These are phyloP conservation scores for Pseudonitzschia pungens DNA, from an alignment of 108 stramenopile genomes.

Conservation along the genomic window DNA sequence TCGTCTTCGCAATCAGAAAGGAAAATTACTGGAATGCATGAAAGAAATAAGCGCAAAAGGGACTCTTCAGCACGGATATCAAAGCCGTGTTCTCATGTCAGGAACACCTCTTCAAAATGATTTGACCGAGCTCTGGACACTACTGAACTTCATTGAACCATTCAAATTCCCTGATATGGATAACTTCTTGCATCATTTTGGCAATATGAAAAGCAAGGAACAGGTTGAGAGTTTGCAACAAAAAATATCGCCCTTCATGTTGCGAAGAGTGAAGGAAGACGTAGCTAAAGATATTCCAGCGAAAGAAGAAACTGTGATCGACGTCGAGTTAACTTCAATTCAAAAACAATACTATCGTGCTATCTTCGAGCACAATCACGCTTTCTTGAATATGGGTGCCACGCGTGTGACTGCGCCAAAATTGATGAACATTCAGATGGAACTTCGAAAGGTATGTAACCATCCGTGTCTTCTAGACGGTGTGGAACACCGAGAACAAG, in stretches of 20 bases:
- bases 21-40: conserved; percentile 94
- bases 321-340: conserved; percentile 97
- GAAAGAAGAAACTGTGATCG: conserved; percentile 98
- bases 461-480: conserved; percentile 97
- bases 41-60: conserved; percentile 87
- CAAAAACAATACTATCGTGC: conserved; percentile 99
- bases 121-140: conserved; percentile 95
- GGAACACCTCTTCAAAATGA: conserved; percentile 99
- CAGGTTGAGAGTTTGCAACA: conserved; percentile 91
- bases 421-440: conserved; percentile 99
- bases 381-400: conserved; percentile 89
- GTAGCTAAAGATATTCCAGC: conserved; percentile 98
- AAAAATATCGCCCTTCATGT: conserved; percentile 96
- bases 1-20: conserved; percentile 90
- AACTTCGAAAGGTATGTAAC: conserved; percentile 98
- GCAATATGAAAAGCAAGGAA: conserved; percentile 89
- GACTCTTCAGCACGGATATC: conserved; percentile 86
- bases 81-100: conserved; percentile 95
- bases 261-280: conserved; percentile 96
- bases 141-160: conserved; percentile 98
- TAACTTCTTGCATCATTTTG: conserved; percentile 86
- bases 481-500: conserved; percentile 91
- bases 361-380: conserved; percentile 97
- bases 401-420: conserved; percentile 71
- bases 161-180: conserved; percentile 88